Base-by-base conservation (phyloP, 2,329 filamentous ascomycete genomes). In the Claviceps maximensis region DNA sequence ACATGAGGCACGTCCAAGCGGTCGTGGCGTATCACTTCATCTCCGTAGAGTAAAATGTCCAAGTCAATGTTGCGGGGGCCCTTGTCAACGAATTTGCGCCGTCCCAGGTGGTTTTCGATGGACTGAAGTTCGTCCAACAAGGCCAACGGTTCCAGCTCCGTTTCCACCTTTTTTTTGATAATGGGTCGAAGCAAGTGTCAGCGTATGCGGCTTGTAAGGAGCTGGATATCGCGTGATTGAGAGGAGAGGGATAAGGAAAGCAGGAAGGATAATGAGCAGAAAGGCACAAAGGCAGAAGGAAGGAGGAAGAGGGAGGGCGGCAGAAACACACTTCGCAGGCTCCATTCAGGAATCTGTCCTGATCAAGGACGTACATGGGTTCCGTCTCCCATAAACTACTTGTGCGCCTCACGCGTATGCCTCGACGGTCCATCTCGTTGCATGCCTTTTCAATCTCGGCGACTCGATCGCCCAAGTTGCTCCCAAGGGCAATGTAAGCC, bases 291-390 rank as follows among this genome's bases (percentile, higher is more conserved):
- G 19, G 12, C 1, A 19, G n/a, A 29, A 7, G 19, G n/a, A 10
- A 29, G 6, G 44, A 29, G 5, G 7, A 29, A 19, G 27, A 2
- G 31, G 10, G 10, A 21, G 21, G 7, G 10, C 7, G n/a, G n/a
- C n/a, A n/a, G 33, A 19, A 17, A 47, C 53, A 25, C 29, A 94
- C 89, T 82, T 95, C 87, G 67, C 89, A 95, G 54, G 84, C 90
- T 21, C 89, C 93, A 65, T 98, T 98, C 48, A 96, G 73, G 64
- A 98, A 98, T 31, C 80, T 79, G 57, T 83, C 83, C 67, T 98
- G 93, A 57, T 96, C 86, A 57, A 86, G 73, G 58, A 96, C 86
- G 68, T 98, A 98, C 93, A 98, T 98, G 23, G 93, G 89, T 61
- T 88, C 83, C 3, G 91, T 98, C 71, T 97, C 89, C 79, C 93